Percentiles rank a stretch among this genome's conserved stretches.
Conservation (phyloP, 2,329 filamentous ascomycete genomes). For the Sclerotinia glacialis region DNA sequence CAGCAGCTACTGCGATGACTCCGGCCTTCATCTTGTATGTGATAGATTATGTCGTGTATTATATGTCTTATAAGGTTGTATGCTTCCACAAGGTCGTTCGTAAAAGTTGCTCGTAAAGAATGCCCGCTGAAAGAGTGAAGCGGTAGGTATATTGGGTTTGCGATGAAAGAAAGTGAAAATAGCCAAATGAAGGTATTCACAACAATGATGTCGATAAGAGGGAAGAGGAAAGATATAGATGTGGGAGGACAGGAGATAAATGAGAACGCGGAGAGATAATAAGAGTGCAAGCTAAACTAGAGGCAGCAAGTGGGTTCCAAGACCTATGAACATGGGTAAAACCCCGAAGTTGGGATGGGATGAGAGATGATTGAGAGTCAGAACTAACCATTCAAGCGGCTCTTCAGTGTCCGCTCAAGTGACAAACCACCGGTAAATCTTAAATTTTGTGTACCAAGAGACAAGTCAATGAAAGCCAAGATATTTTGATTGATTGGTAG, state of each 20-base stretch:
- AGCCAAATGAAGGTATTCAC: constrained; percentile 41
- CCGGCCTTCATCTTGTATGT: constrained; percentile 69
- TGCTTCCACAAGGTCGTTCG: constrained; percentile 8
- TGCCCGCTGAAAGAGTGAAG: constrained; percentile 90
- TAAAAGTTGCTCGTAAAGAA: constrained; percentile 44
- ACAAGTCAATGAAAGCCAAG: constrained; percentile 1
- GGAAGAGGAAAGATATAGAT: constrained; percentile 34
- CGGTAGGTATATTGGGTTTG: constrained; percentile 57
- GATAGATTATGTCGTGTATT: constrained; percentile 29
- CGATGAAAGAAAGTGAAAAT: constrained; percentile 47
- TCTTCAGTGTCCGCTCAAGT: neutral
- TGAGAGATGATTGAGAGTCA: constrained; percentile 12
- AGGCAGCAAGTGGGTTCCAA: constrained; percentile 5
- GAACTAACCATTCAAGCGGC: constrained; percentile 1
- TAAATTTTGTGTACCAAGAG: constrained; percentile 16
- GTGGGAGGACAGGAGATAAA: constrained; percentile 13
- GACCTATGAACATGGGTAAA: constrained; percentile 14
- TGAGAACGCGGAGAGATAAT: constrained; percentile 13
- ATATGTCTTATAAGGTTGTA: constrained; percentile 7
- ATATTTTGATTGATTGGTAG: constrained; percentile 6
- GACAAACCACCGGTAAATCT: constrained; percentile 4
- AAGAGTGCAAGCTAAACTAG: constrained; percentile 5
- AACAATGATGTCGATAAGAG: constrained; percentile 23
- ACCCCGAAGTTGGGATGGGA: constrained; percentile 12
- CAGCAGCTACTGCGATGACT: constrained; percentile 62